Conservation (phyloP, 2,329 filamentous ascomycete species). For the Alternaria sp. region DNA sequence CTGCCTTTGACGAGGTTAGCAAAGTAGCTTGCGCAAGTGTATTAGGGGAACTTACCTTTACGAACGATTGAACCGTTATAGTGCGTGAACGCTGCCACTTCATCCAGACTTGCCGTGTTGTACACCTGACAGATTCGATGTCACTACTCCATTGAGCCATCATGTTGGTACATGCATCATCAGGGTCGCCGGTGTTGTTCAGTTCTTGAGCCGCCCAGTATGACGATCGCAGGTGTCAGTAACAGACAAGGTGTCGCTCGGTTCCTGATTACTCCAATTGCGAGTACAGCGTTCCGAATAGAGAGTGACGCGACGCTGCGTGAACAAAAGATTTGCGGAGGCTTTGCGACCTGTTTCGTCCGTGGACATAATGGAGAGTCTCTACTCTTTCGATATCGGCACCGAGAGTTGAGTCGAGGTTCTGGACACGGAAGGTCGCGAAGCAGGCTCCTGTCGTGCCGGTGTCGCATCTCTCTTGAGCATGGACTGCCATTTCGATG, state of each 20-base stretch:
- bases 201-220: not conserved
- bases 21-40: not conserved
- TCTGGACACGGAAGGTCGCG: slow-evolving; percentile 39
- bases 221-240: not conserved
- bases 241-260: not conserved
- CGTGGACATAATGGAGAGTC: not conserved
- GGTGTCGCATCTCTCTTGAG: slow-evolving; percentile 12
- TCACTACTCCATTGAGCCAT: not conserved
- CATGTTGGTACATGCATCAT: not conserved
- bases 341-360: not conserved
- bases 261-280: not conserved
- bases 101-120: not conserved
- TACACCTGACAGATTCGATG: not conserved
- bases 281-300: not conserved
- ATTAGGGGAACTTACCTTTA: not conserved
- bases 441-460: slow-evolving; percentile 8
- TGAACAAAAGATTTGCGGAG: slow-evolving; percentile 48
- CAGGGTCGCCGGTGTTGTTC: not conserved
- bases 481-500: slow-evolving; percentile 28
- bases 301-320: slow-evolving; percentile 33
- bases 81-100: not conserved
- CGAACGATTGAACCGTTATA: not conserved
- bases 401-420: slow-evolving; percentile 46
- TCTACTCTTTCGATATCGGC: slow-evolving; percentile 42
- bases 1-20: not conserved